phyloP scores from a whole-genome alignment of 441 rosid species.

The California macrophylla region DNA sequence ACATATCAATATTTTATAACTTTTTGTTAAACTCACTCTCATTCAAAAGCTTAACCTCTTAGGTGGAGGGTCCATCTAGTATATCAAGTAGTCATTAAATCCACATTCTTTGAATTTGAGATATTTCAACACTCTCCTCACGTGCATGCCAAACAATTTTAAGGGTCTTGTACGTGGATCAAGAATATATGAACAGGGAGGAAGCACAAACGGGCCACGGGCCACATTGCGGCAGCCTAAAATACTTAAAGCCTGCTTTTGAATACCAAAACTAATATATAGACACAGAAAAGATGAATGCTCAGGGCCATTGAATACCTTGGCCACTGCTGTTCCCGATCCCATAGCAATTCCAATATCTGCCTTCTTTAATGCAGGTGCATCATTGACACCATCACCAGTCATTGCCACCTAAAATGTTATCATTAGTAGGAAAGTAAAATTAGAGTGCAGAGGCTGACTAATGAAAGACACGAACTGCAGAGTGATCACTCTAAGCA shows the following conservation, averaged over 20 bases:
- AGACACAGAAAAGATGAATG: background rate
- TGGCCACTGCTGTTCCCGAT: conserved; percentile 98
- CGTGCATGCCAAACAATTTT: too few species aligned
- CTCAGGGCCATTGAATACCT: conserved; percentile 40
- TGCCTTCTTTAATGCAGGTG: conserved; percentile 96
- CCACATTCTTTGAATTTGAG: too few species aligned
- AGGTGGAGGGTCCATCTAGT: too few species aligned
- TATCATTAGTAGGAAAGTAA: conserved; percentile 13
- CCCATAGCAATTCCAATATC: conserved; percentile 99
- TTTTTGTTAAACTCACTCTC: too few species aligned
- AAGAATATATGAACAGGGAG: too few species aligned
- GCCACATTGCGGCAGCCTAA: background rate
- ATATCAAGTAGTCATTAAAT: too few species aligned
- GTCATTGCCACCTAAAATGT: conserved; percentile 91
- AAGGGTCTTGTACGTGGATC: too few species aligned
- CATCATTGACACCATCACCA: conserved; percentile 99
- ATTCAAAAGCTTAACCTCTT: too few species aligned
- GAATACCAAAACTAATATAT: background rate
- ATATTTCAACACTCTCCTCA: background rate
- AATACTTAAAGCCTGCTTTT: background rate
- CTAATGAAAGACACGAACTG: background rate
- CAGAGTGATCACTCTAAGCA: background rate
- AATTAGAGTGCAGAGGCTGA: background rate
- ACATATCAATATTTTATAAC: too few species aligned
- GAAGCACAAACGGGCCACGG: too few species aligned